A percentile compares a stretch with the other conserved stretches of the same genome.
These are phyloP conservation scores for Cyamopsis tetragonoloba DNA, from an alignment of 306 rosid genomes.

Conservation along the genomic window DNA sequence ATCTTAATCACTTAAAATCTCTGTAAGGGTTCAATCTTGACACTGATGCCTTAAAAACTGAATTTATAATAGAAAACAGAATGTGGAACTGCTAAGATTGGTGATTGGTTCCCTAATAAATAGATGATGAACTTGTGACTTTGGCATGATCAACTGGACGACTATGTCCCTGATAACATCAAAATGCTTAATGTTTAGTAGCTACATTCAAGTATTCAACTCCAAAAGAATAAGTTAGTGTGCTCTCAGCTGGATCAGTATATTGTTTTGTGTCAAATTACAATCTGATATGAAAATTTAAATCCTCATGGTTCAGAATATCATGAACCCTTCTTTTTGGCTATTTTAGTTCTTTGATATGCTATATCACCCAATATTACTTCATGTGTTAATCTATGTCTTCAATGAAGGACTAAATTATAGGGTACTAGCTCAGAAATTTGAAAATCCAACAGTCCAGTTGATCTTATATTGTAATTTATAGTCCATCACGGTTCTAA, in stretches of 20 bases:
- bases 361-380: background rate
- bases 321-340: background rate
- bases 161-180: no score
- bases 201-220: background rate
- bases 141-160: background rate
- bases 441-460: background rate
- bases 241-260: background rate
- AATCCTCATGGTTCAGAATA: background rate
- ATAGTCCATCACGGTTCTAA: conserved; percentile 4
- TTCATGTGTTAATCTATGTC: background rate
- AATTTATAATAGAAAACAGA: no score
- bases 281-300: background rate
- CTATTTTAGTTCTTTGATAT: background rate
- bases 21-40: conserved; percentile 82
- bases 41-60: no score
- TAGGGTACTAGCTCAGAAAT: background rate
- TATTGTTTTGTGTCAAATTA: background rate
- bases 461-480: background rate
- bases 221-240: background rate
- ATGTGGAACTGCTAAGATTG: no score
- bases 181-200: no score
- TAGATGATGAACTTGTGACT: background rate
- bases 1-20: conserved; percentile 55
- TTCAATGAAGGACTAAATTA: conserved; percentile 15
- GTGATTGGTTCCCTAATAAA: no score